A percentile compares a stretch with the other conserved stretches of the same genome.
These are phyloP conservation scores for Nematodospora anomalae DNA, from an alignment of 1,139 yeast genomes.

Conservation along the genomic window DNA sequence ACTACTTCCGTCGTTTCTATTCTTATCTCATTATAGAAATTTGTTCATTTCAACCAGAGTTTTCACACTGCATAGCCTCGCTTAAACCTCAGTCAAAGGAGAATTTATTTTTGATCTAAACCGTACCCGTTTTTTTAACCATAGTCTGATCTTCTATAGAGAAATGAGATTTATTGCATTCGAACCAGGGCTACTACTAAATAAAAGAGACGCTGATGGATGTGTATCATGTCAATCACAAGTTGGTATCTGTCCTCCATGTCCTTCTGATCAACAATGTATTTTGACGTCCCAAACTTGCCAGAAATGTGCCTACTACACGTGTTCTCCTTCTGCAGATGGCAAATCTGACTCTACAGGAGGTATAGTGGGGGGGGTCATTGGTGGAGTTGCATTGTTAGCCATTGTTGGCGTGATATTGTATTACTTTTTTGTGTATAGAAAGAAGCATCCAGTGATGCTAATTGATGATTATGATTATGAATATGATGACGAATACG, in stretches of 20 bases:
- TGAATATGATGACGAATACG: slow-evolving; percentile 20
- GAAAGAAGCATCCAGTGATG: slow-evolving; percentile 25
- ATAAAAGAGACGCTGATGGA: slow-evolving; percentile 22
- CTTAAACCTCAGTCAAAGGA: too few species aligned
- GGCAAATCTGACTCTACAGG: slow-evolving; percentile 36
- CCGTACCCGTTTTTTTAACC: too few species aligned
- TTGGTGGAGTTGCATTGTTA: slow-evolving; percentile 50
- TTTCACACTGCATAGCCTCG: too few species aligned
- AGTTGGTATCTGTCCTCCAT: slow-evolving; percentile 49
- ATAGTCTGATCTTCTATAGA: too few species aligned
- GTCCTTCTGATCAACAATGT: slow-evolving; percentile 55
- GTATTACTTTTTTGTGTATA: slow-evolving; percentile 35
- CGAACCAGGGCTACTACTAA: slow-evolving; percentile 10
- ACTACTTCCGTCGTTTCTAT: too few species aligned
- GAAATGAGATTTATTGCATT: slow-evolving; percentile 3
- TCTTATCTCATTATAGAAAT: too few species aligned
- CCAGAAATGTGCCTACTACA: slow-evolving; percentile 53
- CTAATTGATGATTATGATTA: slow-evolving; percentile 29
- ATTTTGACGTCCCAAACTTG: slow-evolving; percentile 56
- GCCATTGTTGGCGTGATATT: slow-evolving; percentile 32
- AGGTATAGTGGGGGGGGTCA: slow-evolving; percentile 66
- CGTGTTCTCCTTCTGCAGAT: slow-evolving; percentile 38
- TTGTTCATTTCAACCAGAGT: too few species aligned
- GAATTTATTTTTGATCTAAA: too few species aligned
- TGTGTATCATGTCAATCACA: slow-evolving; percentile 54